A percentile compares a stretch with the other conserved stretches of the same genome.
Evolutionary conservation across 108 stramenopile species (phyloP).

Genomic region (Craspedostauros australis): DNA sequence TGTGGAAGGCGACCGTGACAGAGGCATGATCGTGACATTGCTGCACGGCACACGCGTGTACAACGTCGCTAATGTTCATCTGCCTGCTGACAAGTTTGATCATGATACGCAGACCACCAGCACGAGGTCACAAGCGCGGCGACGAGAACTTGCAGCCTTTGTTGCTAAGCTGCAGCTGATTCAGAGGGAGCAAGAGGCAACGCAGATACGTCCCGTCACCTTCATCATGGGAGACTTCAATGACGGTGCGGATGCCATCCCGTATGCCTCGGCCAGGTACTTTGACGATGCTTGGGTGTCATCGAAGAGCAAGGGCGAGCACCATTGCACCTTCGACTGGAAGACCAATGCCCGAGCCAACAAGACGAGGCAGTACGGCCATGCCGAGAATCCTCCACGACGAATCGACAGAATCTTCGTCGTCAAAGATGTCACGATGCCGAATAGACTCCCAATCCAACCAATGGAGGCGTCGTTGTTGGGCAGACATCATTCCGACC

Average conservation of each 20-base stretch:
- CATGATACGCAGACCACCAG: background rate
- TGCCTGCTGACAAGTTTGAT: background rate
- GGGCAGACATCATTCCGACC: background rate
- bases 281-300: slow-evolving; percentile 11
- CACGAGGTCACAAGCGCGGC: background rate
- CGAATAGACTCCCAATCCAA: background rate
- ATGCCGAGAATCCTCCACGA: background rate
- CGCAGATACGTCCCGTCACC: background rate
- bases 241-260: background rate
- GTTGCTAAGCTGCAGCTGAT: slow-evolving; percentile 5
- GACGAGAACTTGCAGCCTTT: slow-evolving; percentile 10
- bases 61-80: background rate
- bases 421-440: background rate
- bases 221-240: slow-evolving; percentile 16
- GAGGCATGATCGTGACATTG: background rate
- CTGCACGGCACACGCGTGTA: background rate
- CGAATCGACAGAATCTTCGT: slow-evolving; percentile 4
- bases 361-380: background rate
- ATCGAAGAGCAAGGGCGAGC: background rate
- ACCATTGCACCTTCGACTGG: slow-evolving; percentile 11
- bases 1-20: background rate
- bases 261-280: background rate
- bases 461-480: background rate
- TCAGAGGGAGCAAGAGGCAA: background rate
- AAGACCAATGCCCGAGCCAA: slow-evolving; percentile 2